These are phyloP conservation scores for Arachis monticola DNA, from an alignment of 331 rosid species.

Conservation along the genomic window DNA sequence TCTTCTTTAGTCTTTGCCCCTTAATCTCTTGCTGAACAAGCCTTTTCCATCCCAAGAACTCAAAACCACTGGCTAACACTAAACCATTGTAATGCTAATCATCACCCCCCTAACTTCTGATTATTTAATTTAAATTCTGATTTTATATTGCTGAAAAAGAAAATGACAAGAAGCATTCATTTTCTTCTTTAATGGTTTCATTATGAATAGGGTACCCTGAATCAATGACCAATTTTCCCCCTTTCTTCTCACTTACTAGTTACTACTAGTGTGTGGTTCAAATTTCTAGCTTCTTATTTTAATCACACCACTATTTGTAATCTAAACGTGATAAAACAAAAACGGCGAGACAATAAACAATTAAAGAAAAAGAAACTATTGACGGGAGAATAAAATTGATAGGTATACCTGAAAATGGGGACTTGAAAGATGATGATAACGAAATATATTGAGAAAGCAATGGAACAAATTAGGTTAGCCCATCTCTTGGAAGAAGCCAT, in stretches of 20 bases:
- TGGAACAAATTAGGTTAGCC: conserved; percentile 55
- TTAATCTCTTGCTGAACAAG: too few species aligned
- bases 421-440: conserved; percentile 71
- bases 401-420: conserved; percentile 81
- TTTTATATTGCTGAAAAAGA: not conserved
- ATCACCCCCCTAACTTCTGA: too few species aligned
- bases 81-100: too few species aligned
- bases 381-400: not conserved
- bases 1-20: too few species aligned
- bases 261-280: too few species aligned
- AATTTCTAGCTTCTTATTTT: not conserved
- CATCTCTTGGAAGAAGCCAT: conserved; percentile 78
- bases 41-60: too few species aligned
- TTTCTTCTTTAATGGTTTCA: not conserved
- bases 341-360: not conserved
- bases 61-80: too few species aligned
- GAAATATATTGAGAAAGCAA: conserved; percentile 65
- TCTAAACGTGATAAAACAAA: not conserved
- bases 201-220: not conserved
- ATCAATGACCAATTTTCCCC: not conserved
- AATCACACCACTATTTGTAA: not conserved
- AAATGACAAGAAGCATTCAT: conserved; percentile 8
- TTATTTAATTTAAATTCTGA: conserved; percentile 21
- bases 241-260: not conserved
- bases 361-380: not conserved